Conservation (phyloP, 176 grass and related monocot species). For the Paspalum notatum region DNA sequence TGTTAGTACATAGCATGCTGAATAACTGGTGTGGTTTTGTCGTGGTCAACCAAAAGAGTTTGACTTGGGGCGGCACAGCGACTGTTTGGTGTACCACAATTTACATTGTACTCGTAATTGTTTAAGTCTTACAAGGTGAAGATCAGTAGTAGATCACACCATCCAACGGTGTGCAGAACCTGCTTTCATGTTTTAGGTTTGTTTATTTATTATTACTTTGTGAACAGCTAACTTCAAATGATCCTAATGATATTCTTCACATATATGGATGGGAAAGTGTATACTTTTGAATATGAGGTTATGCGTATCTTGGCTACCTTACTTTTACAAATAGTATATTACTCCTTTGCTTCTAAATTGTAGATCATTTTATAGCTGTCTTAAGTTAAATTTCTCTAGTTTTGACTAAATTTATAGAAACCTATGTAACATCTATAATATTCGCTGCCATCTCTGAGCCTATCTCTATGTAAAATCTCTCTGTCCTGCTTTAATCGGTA, state of each 20-base stretch:
- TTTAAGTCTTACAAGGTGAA: background rate
- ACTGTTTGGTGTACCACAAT: background rate
- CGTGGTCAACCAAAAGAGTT: background rate
- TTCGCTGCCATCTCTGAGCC: background rate
- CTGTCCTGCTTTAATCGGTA: background rate
- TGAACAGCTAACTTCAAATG: no score
- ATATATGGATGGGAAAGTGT: no score
- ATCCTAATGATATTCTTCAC: no score
- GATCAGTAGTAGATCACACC: background rate
- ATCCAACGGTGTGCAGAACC: background rate
- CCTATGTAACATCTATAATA: no score
- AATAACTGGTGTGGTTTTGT: background rate
- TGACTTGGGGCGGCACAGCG: background rate
- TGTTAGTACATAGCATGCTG: background rate
- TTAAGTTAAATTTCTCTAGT: no score
- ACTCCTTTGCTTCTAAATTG: no score
- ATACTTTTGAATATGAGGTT: no score
- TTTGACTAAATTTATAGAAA: no score
- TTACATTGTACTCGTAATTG: slow-evolving; percentile 3
- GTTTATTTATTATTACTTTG: background rate
- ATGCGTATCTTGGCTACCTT: no score
- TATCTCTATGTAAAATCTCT: background rate
- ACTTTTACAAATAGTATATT: no score
- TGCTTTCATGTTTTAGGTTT: background rate
- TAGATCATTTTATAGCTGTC: no score